Conservation (phyloP, 2,329 filamentous ascomycete genomes). For the Coniella lustricola region DNA sequence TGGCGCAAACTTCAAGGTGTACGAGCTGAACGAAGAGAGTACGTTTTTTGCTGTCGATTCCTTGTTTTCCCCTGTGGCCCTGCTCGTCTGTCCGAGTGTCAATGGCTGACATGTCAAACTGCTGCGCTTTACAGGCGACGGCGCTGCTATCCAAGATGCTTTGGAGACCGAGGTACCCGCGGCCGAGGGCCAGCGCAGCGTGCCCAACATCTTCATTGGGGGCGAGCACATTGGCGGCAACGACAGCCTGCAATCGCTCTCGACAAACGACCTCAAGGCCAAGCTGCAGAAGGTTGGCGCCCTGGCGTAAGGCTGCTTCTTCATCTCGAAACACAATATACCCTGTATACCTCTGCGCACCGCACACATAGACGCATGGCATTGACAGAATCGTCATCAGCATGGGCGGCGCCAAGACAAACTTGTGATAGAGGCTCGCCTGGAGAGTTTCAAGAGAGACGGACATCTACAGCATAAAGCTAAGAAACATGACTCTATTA, state of each 20-base stretch:
- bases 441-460: too few relatives aligned
- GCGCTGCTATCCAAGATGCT: conserved; percentile 72
- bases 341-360: not conserved
- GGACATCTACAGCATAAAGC: too few relatives aligned
- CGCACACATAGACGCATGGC: not conserved
- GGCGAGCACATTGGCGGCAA: conserved; percentile 94
- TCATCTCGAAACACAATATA: not conserved
- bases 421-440: conserved; percentile 4
- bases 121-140: conserved; percentile 56
- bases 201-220: conserved; percentile 92
- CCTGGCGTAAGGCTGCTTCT: conserved; percentile 28
- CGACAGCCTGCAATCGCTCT: conserved; percentile 66
- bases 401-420: conserved; percentile 5
- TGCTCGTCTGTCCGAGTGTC: too few relatives aligned
- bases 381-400: conserved; percentile 9
- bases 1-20: conserved; percentile 63
- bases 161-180: conserved; percentile 56
- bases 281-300: conserved; percentile 38
- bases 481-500: too few relatives aligned
- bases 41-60: conserved; percentile 32
- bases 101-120: not conserved
- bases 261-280: conserved; percentile 53
- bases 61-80: not conserved
- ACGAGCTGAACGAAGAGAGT: conserved; percentile 85
- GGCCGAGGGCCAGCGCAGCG: conserved; percentile 68